phyloP scores from a whole-genome alignment of 164 flowering plant genomes.

The Dillenia turbinata region DNA sequence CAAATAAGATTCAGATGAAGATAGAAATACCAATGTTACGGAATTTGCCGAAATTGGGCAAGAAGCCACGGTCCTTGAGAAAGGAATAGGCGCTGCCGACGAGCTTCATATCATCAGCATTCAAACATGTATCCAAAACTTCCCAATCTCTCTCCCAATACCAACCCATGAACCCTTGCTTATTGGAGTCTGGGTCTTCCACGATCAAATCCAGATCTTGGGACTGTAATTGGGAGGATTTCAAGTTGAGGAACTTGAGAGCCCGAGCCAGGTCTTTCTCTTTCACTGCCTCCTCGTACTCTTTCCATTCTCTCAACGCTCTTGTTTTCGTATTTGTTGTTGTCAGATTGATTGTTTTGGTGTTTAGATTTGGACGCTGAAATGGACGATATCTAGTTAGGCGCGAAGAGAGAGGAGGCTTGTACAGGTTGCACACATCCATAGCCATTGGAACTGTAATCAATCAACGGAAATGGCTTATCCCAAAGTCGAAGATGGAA shows the following conservation, averaged over 20 bases:
- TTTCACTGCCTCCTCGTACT: slow-evolving; percentile 89
- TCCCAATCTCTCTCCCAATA: slow-evolving; percentile 71
- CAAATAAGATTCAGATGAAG: background rate
- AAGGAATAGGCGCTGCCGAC: slow-evolving; percentile 67
- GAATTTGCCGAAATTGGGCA: slow-evolving; percentile 85
- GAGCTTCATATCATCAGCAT: slow-evolving; percentile 93
- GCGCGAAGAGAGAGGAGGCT: too few species aligned
- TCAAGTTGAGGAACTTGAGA: slow-evolving; percentile 52
- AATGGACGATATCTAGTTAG: too few species aligned
- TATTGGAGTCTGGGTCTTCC: too few species aligned
- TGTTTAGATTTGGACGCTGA: background rate
- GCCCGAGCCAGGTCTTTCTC: slow-evolving; percentile 81
- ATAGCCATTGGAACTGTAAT: too few species aligned
- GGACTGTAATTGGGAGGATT: slow-evolving; percentile 12
- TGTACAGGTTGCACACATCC: too few species aligned
- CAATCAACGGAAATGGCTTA: too few species aligned
- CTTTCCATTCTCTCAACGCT: slow-evolving; percentile 55
- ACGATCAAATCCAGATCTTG: background rate
- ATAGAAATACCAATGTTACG: slow-evolving; percentile 58
- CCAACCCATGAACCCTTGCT: slow-evolving; percentile 11
- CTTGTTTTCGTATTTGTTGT: slow-evolving; percentile 2
- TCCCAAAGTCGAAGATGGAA: too few species aligned
- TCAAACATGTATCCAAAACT: slow-evolving; percentile 82
- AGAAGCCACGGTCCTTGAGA: slow-evolving; percentile 62
- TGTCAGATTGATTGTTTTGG: background rate